Percentiles rank a stretch among this genome's conserved stretches.
Conservation (phyloP, 257 asterid species). For the Linaria vulgaris region DNA sequence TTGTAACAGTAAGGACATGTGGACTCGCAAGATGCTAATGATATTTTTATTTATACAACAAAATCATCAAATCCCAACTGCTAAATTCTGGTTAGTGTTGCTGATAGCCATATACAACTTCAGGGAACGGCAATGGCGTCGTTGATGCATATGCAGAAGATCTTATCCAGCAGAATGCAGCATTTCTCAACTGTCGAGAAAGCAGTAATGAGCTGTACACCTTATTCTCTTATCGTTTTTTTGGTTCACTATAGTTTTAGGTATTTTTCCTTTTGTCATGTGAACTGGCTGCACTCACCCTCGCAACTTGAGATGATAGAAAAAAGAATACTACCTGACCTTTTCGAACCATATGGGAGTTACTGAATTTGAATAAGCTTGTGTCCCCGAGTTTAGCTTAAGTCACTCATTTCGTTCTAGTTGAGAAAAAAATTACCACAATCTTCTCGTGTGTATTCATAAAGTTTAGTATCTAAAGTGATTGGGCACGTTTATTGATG, state of each 20-base stretch:
- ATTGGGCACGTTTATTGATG: conserved; percentile 18
- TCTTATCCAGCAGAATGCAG: conserved; percentile 78
- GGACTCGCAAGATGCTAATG: not conserved
- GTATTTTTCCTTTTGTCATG: conserved; percentile 1
- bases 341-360: not conserved
- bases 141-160: conserved; percentile 88
- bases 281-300: conserved; percentile 2
- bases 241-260: conserved; percentile 8
- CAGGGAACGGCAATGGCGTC: conserved; percentile 99
- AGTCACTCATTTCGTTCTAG: not conserved
- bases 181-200: conserved; percentile 81
- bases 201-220: conserved; percentile 58
- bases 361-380: conserved; percentile 4
- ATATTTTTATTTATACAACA: conserved; percentile 4
- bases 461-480: conserved; percentile 7
- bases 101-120: conserved; percentile 31
- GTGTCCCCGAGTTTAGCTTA: not conserved
- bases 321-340: not conserved
- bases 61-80: not conserved
- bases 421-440: not conserved
- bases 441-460: conserved; percentile 1
- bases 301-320: conserved; percentile 13
- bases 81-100: conserved; percentile 8
- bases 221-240: conserved; percentile 14
- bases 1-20: conserved; percentile 11